Percentiles rank a stretch among this genome's conserved stretches.
Conservation (phyloP, 2,329 filamentous ascomycete species). For the Coleophoma eucalyptorum region DNA sequence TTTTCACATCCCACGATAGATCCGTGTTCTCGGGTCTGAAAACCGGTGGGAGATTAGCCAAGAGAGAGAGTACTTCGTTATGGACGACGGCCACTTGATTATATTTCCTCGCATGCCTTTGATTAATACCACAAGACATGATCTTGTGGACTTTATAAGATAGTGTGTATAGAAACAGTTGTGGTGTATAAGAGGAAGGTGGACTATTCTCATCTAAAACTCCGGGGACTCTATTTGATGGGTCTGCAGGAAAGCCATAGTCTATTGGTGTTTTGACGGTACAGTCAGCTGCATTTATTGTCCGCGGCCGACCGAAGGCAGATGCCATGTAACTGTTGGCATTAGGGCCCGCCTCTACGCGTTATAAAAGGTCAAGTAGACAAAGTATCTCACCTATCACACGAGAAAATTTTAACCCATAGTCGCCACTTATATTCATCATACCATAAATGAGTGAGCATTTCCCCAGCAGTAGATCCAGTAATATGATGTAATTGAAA, state of each 20-base stretch:
- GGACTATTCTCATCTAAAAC: not conserved
- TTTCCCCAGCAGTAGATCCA: no score
- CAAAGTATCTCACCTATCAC: constrained; percentile 9
- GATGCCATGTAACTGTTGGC: no score
- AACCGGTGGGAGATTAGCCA: constrained; percentile 1
- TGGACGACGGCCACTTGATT: constrained; percentile 3
- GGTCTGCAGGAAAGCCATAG: constrained; percentile 5
- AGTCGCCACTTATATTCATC: constrained; percentile 8
- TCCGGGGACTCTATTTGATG: constrained; percentile 1
- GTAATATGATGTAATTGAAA: not conserved
- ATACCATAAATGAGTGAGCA: constrained; percentile 9
- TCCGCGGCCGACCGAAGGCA: constrained; percentile 8
- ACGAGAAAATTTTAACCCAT: constrained; percentile 8
- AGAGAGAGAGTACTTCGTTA: not conserved
- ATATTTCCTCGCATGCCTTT: constrained; percentile 7
- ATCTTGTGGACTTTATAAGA: constrained; percentile 6
- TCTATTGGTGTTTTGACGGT: constrained; percentile 6
- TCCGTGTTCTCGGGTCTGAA: not conserved
- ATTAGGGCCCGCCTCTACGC: no score
- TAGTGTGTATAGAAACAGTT: constrained; percentile 3
- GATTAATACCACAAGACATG: constrained; percentile 1
- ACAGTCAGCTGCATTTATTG: constrained; percentile 10
- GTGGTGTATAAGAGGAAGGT: not conserved
- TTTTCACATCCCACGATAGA: not conserved
- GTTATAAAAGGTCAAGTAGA: no score